Percentiles rank a stretch among this genome's conserved stretches.
phyloP scores from a whole-genome alignment of 441 rosid species.

The Bocquillonia castaneifolia region DNA sequence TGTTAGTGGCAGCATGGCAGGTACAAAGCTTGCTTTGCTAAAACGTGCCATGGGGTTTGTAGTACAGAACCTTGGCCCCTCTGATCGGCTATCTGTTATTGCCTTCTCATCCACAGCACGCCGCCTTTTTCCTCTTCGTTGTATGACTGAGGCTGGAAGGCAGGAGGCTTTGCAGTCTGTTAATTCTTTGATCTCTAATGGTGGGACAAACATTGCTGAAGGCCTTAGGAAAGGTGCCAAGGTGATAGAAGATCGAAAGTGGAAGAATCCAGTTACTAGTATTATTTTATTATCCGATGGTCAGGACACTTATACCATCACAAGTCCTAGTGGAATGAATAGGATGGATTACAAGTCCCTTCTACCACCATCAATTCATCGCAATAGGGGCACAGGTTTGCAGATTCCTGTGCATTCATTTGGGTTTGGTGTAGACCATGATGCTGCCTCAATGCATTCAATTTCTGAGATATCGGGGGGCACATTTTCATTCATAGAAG shows the following conservation, averaged over 20 bases:
- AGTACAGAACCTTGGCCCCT: conserved; percentile 78
- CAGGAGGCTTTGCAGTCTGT: conserved; percentile 76
- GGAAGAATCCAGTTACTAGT: conserved; percentile 70
- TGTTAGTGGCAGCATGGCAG: conserved; percentile 97
- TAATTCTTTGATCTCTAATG: conserved; percentile 70
- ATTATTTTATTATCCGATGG: conserved; percentile 90
- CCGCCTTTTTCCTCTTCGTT: conserved; percentile 70
- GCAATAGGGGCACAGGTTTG: conserved; percentile 45
- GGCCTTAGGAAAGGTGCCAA: conserved; percentile 84
- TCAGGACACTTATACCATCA: conserved; percentile 65
- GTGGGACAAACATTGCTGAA: conserved; percentile 94
- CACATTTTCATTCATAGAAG: conserved; percentile 90
- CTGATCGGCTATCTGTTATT: conserved; percentile 84
- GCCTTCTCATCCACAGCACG: conserved; percentile 96
- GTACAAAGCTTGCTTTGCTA: conserved; percentile 81
- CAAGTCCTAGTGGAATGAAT: conserved; percentile 31
- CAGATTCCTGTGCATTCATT: conserved; percentile 84
- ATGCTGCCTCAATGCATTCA: conserved; percentile 86
- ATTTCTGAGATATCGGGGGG: conserved; percentile 87
- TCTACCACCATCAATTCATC: conserved; percentile 52
- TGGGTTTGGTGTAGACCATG: conserved; percentile 92
- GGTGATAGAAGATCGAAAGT: conserved; percentile 70
- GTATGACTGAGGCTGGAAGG: conserved; percentile 72
- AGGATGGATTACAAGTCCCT: conserved; percentile 53
- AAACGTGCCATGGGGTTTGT: conserved; percentile 98